Evolutionary conservation across 139 green algal species (phyloP), one percentile per base, ranked within the genome.

Genomic region (Tetratostichococcus sp.): DNA sequence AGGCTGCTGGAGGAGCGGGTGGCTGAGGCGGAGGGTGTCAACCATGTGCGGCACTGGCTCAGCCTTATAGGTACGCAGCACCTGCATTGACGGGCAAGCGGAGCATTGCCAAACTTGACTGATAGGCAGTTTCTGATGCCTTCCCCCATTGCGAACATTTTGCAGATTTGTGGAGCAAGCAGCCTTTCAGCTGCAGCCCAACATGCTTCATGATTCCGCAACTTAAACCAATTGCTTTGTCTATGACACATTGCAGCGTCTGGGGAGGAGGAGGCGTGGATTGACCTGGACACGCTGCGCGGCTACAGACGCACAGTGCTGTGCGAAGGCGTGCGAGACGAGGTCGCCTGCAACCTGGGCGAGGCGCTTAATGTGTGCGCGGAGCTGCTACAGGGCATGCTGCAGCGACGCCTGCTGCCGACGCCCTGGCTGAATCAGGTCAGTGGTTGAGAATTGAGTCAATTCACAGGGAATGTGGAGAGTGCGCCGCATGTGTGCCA

Each of bases 401-500:
- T 77, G 65, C 68, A 85, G 35, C 65, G 81, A 26, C 75, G 88
- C 30, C 80, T 93, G 39, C 26, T 87, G 65, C 85, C 85, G 25
- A 93, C 87, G 0, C 73, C 80, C 31, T 93, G 88, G 88, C 82
- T 93, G 35, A 93, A 93, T 82, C 80, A 88, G 81, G 84, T 78
- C 22, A 0, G 78, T 16, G 6, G 39, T 11, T 50, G 8, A 50
- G 8, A 50, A 6, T n/a, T n/a, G n/a, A n/a, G n/a, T n/a, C n/a
- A n/a, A n/a, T n/a, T n/a, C n/a, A n/a, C n/a, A n/a, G n/a, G n/a
- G n/a, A n/a, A n/a, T n/a, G n/a, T n/a, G n/a, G n/a, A n/a, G n/a
- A n/a, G n/a, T n/a, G n/a, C n/a, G n/a, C n/a, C n/a, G n/a, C n/a
- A n/a, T n/a, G n/a, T n/a, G n/a, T n/a, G n/a, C n/a, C n/a, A n/a